Conservation (phyloP, 768 basidiomycete genomes). For the Suillus variegatus region DNA sequence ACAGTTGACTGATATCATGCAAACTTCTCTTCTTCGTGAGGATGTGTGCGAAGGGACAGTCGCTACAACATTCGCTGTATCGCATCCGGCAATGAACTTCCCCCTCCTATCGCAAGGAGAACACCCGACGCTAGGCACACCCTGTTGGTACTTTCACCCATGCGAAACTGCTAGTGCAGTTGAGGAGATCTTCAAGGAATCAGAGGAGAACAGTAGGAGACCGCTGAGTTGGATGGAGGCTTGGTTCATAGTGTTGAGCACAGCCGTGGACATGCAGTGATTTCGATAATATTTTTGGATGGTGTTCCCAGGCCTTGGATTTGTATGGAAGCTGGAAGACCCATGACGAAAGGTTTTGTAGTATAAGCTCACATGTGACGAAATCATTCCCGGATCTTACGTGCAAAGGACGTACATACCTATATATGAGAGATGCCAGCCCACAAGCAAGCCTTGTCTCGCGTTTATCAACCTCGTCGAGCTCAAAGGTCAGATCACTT, state of each 20-base stretch:
- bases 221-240: conserved; percentile 55
- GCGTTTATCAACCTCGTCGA: conserved; percentile 1
- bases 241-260: conserved; percentile 79
- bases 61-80: conserved; percentile 55
- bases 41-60: conserved; percentile 44
- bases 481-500: not conserved
- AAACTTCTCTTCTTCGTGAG: conserved; percentile 60
- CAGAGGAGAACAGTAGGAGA: conserved; percentile 23
- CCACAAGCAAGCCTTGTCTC: not conserved
- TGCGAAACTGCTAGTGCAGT: conserved; percentile 74
- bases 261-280: conserved; percentile 55
- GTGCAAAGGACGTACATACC: not conserved
- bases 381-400: conserved; percentile 7
- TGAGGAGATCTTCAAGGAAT: conserved; percentile 64
- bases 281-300: conserved; percentile 12
- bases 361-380: conserved; percentile 9
- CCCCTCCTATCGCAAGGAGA: conserved; percentile 87
- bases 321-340: not conserved
- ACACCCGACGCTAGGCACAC: conserved; percentile 73
- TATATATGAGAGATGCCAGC: not conserved
- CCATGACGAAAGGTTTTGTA: not conserved
- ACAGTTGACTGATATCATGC: conserved; percentile 52
- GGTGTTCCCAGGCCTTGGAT: not conserved
- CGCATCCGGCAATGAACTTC: conserved; percentile 52
- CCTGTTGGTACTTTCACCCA: conserved; percentile 88